phyloP scores from a whole-genome alignment of 352 stramenopile genomes.

The Pelagophyceae sp. region DNA sequence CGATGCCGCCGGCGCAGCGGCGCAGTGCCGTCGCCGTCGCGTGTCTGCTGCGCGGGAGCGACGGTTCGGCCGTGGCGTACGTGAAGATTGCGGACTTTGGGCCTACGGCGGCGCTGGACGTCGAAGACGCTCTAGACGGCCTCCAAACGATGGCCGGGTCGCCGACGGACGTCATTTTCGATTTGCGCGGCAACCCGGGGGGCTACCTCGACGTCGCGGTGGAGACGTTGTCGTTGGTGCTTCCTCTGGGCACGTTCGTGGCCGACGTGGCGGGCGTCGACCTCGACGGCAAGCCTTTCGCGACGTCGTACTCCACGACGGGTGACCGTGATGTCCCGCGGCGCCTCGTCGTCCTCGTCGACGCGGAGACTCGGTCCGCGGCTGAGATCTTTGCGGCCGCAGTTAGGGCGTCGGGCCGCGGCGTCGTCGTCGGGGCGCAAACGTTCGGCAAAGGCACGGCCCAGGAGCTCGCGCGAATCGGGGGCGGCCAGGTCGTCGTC shows the following conservation, averaged over 20 bases:
- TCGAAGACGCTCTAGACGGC: not conserved
- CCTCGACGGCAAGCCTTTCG: not conserved
- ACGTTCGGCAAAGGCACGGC: constrained; percentile 8
- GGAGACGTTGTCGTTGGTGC: not conserved
- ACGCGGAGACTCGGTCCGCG: not conserved
- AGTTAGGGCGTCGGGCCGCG: not conserved
- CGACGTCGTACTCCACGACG: not conserved
- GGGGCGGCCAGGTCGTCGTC: not conserved
- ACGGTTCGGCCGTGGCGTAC: not conserved
- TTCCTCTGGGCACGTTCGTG: not conserved
- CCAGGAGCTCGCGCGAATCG: not conserved
- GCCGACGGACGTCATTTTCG: not conserved
- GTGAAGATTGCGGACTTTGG: not conserved
- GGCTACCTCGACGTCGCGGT: not conserved
- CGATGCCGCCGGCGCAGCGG: not conserved
- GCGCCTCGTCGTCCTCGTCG: not conserved
- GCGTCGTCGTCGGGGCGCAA: not conserved
- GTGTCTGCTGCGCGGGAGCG: not conserved
- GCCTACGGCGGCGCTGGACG: not conserved
- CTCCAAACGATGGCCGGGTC: not conserved
- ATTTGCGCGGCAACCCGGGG: not conserved
- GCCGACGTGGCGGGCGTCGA: not conserved
- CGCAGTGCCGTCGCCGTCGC: not conserved
- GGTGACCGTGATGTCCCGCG: not conserved
- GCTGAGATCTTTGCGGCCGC: constrained; percentile 8